Evolutionary conservation across 176 grass and related monocot species (phyloP).

Genomic region (Juncus effusus): DNA sequence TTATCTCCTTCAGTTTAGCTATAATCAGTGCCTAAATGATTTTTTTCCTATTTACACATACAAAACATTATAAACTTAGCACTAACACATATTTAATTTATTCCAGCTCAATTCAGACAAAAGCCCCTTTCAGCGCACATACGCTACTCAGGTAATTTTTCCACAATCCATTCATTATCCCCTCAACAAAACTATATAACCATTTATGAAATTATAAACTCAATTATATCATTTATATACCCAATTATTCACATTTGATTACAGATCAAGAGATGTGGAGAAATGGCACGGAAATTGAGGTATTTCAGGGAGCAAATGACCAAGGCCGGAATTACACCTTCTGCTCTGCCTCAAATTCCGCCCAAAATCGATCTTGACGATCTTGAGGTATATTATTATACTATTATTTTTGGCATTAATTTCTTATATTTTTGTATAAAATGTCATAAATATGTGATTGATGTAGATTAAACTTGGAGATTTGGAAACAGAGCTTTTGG

Average conservation of each 20-base stretch:
- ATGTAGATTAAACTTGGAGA: slow-evolving; percentile 82
- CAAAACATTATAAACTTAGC: slow-evolving; percentile 5
- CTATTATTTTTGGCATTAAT: no score
- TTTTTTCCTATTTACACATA: not conserved
- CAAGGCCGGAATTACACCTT: slow-evolving; percentile 54
- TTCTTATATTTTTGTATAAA: no score
- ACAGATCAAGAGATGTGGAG: slow-evolving; percentile 90
- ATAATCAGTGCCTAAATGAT: not conserved
- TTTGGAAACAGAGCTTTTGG: slow-evolving; percentile 79
- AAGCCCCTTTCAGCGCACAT: slow-evolving; percentile 94
- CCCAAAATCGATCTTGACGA: slow-evolving; percentile 66
- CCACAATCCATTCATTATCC: not conserved
- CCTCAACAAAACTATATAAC: not conserved
- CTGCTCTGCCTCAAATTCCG: slow-evolving; percentile 32
- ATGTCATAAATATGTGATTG: slow-evolving; percentile 18
- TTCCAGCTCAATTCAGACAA: slow-evolving; percentile 96
- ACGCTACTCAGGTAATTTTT: slow-evolving; percentile 74
- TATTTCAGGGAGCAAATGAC: slow-evolving; percentile 85
- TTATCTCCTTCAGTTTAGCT: no score
- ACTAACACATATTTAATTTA: slow-evolving; percentile 12
- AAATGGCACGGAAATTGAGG: slow-evolving; percentile 84
- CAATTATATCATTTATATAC: not conserved
- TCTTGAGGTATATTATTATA: slow-evolving; percentile 48
- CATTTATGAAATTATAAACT: no score
- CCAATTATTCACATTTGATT: slow-evolving; percentile 13